phyloP scores from a whole-genome alignment of 2,329 filamentous ascomycete species.

The Diplodia mutila region DNA sequence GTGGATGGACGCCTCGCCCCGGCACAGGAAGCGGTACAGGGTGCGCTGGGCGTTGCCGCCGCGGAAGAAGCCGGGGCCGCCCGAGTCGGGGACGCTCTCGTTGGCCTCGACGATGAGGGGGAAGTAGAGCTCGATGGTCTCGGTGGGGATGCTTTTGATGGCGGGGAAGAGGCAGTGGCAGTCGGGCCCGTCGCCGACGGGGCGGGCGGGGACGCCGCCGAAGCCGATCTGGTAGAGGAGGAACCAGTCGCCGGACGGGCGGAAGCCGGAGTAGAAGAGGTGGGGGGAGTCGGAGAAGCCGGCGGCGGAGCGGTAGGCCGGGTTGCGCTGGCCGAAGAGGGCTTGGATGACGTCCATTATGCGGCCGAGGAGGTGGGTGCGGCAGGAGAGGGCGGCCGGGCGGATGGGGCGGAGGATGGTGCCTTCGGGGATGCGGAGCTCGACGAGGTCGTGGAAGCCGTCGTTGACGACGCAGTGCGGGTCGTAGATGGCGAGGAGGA shows the following conservation, averaged over 20 bases:
- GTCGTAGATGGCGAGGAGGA: constrained; percentile 54
- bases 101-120: constrained; percentile 55
- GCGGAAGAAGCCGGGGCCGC: constrained; percentile 52
- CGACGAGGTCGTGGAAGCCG: constrained; percentile 56
- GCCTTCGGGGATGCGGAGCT: constrained; percentile 52
- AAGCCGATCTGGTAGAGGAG: constrained; percentile 57
- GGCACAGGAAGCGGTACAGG: constrained; percentile 50
- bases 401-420: constrained; percentile 52
- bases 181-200: constrained; percentile 53
- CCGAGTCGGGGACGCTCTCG: constrained; percentile 53
- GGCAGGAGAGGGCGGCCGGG: constrained; percentile 52
- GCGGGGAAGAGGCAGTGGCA: constrained; percentile 57
- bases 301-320: constrained; percentile 52
- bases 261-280: constrained; percentile 57
- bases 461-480: constrained; percentile 56
- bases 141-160: constrained; percentile 56
- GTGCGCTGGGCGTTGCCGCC: constrained; percentile 56
- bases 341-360: constrained; percentile 57
- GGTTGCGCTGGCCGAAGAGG: constrained; percentile 53
- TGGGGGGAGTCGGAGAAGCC: constrained; percentile 57
- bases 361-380: constrained; percentile 54
- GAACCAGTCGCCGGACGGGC: constrained; percentile 53
- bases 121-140: constrained; percentile 54
- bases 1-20: constrained; percentile 53
- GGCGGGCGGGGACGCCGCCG: constrained; percentile 53